These are phyloP conservation scores for Trifolium pratense DNA, from an alignment of 306 rosid genomes.

Conservation along the genomic window DNA sequence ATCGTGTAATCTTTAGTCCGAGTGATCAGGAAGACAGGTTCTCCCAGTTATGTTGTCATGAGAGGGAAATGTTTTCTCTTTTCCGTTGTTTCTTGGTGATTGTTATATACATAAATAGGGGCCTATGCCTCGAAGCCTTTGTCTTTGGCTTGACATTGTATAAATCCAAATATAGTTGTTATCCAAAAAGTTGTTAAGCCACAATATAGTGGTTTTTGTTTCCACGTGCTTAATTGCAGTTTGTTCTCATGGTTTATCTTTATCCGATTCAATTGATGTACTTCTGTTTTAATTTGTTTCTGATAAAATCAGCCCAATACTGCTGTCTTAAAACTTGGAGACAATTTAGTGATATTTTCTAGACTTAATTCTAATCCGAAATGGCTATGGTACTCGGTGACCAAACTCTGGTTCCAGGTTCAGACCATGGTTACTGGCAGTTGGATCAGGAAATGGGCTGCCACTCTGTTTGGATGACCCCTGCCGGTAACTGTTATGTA, in stretches of 20 bases:
- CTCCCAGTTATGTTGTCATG: constrained; percentile 32
- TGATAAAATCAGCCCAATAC: not conserved
- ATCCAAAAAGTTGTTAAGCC: constrained; percentile 37
- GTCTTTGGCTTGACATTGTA: constrained; percentile 37
- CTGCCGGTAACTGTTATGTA: not conserved
- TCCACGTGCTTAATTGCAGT: not conserved
- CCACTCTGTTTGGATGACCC: not conserved
- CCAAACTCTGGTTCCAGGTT: not conserved
- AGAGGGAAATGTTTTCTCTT: constrained; percentile 11
- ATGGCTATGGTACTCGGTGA: not conserved
- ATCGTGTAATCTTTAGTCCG: constrained; percentile 36
- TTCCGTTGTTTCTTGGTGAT: constrained; percentile 21
- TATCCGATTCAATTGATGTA: not conserved
- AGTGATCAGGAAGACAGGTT: constrained; percentile 46
- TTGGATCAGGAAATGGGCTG: not conserved
- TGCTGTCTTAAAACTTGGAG: not conserved
- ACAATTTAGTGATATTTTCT: not conserved
- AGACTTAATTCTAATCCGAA: not conserved
- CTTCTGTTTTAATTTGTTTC: constrained; percentile 14
- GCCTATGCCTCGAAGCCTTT: constrained; percentile 44
- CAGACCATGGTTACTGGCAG: not conserved
- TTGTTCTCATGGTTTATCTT: constrained; percentile 6
- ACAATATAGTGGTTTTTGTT: constrained; percentile 35
- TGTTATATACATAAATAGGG: constrained; percentile 48
- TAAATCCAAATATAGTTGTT: constrained; percentile 46